These are phyloP conservation scores for Trichoderma lentiforme DNA, from an alignment of 2,329 filamentous ascomycete species.

Conservation along the genomic window DNA sequence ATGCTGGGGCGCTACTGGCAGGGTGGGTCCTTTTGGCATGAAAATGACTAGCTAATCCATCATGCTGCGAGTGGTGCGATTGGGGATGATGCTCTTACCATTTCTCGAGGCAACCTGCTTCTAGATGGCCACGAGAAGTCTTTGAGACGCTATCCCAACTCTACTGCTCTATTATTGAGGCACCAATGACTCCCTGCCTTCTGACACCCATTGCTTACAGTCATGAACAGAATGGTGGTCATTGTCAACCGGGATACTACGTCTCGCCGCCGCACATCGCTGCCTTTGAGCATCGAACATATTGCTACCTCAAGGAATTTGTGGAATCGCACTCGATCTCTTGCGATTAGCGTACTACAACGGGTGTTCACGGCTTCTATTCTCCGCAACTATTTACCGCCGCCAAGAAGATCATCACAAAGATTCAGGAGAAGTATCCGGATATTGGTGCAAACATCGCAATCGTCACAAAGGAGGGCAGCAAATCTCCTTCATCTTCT, in stretches of 20 bases:
- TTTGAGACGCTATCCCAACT: too few relatives aligned
- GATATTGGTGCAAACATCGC: not conserved
- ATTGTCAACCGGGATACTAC: not conserved
- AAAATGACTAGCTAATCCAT: not conserved
- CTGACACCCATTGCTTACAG: not conserved
- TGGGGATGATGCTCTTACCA: not conserved
- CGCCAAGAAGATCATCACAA: not conserved
- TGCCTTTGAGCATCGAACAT: not conserved
- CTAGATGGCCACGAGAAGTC: not conserved
- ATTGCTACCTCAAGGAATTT: not conserved
- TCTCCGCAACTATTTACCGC: not conserved
- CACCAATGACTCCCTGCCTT: not conserved
- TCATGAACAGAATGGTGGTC: not conserved
- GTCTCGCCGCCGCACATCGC: not conserved
- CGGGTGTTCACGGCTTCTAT: not conserved
- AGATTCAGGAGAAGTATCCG: not conserved
- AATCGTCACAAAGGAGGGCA: not conserved
- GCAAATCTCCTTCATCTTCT: fast-evolving
- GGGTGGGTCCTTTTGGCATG: not conserved
- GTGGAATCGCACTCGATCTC: not conserved
- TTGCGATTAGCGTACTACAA: not conserved
- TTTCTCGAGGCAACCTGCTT: not conserved
- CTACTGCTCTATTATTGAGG: not conserved
- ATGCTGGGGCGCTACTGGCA: not conserved
- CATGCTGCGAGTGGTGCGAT: not conserved